These are phyloP conservation scores for Breviolum minutum DNA, from an alignment of 73 alveolate species.

Conservation along the genomic window DNA sequence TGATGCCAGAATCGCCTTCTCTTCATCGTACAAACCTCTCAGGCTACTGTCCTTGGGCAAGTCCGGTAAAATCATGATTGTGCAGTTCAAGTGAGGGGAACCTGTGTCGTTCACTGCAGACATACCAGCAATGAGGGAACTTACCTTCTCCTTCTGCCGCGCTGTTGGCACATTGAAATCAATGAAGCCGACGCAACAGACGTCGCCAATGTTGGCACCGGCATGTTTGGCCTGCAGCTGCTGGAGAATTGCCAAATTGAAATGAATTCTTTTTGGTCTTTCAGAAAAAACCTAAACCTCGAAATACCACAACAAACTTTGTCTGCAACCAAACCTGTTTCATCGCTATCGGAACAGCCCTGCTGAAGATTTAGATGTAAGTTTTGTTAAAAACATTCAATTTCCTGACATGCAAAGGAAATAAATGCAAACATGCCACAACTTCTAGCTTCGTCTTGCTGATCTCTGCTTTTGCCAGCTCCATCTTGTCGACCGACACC, in stretches of 20 bases:
- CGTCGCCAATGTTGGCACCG: background rate
- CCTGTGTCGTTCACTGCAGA: background rate
- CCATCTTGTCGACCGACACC: background rate
- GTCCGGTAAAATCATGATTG: background rate
- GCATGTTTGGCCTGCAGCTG: background rate
- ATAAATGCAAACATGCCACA: background rate
- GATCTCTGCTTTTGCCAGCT: conserved; percentile 4
- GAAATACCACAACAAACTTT: no score
- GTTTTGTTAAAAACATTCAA: no score
- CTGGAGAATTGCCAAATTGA: no score
- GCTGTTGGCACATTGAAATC: background rate
- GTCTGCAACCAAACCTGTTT: no score
- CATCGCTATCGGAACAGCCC: no score
- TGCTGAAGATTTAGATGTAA: no score
- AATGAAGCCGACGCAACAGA: background rate
- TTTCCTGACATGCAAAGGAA: background rate
- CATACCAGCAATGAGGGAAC: background rate
- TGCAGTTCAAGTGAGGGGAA: background rate
- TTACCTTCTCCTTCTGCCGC: background rate
- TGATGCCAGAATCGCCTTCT: background rate
- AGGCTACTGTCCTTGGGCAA: background rate
- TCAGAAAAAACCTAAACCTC: no score
- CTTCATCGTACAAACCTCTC: conserved; percentile 8
- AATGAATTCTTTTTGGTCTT: no score
- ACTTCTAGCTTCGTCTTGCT: background rate